Base-by-base conservation (phyloP, 2,329 filamentous ascomycete species). In the Colletotrichum sp. region DNA sequence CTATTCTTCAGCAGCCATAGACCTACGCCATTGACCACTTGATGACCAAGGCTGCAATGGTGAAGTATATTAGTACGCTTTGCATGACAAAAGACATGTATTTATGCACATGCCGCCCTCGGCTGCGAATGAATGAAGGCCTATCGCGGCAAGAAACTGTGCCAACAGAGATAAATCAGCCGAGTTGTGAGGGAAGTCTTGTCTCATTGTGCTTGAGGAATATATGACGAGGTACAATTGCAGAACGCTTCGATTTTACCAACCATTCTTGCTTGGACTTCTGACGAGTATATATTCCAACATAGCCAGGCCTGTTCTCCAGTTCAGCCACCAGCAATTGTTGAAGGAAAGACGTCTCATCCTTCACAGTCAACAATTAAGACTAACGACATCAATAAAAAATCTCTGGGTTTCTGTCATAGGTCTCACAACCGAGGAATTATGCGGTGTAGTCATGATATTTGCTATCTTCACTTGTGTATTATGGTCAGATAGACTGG, bases 131-230 rank as follows among this genome's bases (percentile, higher is more conserved):
- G 10, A 48, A 0, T 12, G 0, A 48, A 48, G n/a, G 6, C 4
- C 0, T 0, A 7, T 16, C 0, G 5, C 10, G 0, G 6, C 10
- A 48, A 13, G 18, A 48, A n/a, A 6, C 18, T 21, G 43, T 21
- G 18, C 18, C 9, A 12, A 48, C 9, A 48, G 0, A 0, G 1
- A n/a, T 12, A 0, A 48, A 48, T 12, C 39, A 12, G 0, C 0
- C 9, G 18, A 0, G 18, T 12, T 12, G 1, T 4, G 18, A n/a
- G 1, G 18, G 0, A 6, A 0, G 4, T 0, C 36, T 18, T 43
- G 39, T 0, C 8, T 43, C 18, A 10, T 9, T n/a, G 16, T 2
- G 0, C 8, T 0, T n/a, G 8, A 0, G 8, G 6, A 0, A 43
- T 9, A 10, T 2, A 18, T 43, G 16, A 43, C 3, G 16, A 18